phyloP scores from a whole-genome alignment of 768 basidiomycete genomes.

The Pulveroboletus ravenelii region DNA sequence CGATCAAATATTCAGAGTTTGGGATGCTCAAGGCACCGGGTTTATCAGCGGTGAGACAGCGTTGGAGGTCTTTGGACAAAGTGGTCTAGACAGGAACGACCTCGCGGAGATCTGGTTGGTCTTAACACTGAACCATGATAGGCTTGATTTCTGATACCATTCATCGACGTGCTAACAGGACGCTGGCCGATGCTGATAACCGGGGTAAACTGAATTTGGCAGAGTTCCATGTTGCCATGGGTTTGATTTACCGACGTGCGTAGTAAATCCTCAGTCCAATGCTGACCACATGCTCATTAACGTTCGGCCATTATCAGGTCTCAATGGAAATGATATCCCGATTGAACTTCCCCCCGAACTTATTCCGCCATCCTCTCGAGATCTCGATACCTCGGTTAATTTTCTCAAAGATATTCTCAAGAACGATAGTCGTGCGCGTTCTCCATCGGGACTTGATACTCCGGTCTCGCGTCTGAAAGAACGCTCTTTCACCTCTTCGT shows the following conservation, averaged over 20 bases:
- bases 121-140: background rate
- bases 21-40: conserved; percentile 77
- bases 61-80: conserved; percentile 90
- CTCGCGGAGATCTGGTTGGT: conserved; percentile 89
- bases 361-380: conserved; percentile 84
- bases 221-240: conserved; percentile 99
- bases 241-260: conserved; percentile 92
- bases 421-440: conserved; percentile 75
- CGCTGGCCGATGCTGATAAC: conserved; percentile 87
- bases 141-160: background rate
- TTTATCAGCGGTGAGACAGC: conserved; percentile 86
- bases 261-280: conserved; percentile 16
- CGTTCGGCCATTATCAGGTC: conserved; percentile 42
- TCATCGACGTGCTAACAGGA: conserved; percentile 45
- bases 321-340: conserved; percentile 91
- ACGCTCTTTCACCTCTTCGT: conserved; percentile 62
- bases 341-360: conserved; percentile 84
- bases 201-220: conserved; percentile 92
- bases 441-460: conserved; percentile 47
- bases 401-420: conserved; percentile 84
- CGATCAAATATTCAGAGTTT: conserved; percentile 94
- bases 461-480: conserved; percentile 61
- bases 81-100: conserved; percentile 84
- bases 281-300: background rate
- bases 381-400: conserved; percentile 85